Percentiles rank a stretch among this genome's conserved stretches.
Evolutionary conservation across 257 asterid genomes (phyloP).

Genomic region (Eustoma russellianum): DNA sequence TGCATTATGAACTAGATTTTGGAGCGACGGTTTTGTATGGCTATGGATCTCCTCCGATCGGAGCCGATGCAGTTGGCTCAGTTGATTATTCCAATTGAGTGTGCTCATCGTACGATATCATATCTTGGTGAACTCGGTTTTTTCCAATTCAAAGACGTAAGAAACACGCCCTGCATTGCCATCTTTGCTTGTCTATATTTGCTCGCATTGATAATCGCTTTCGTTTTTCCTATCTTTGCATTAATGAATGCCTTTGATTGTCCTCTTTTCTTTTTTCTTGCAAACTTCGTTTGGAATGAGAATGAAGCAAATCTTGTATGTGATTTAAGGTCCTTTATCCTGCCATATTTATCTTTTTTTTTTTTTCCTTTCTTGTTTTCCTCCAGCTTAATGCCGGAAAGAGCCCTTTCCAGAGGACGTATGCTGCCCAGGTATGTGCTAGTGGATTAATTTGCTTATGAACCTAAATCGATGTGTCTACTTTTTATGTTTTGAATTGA

Average conservation of each 20-base stretch:
- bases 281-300: background rate
- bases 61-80: slow-evolving; percentile 61
- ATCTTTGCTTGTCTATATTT: background rate
- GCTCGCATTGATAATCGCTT: background rate
- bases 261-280: background rate
- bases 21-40: slow-evolving; percentile 9
- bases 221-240: background rate
- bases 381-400: slow-evolving; percentile 55
- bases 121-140: slow-evolving; percentile 59
- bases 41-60: slow-evolving; percentile 63
- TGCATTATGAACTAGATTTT: background rate
- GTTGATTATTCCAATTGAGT: slow-evolving; percentile 50
- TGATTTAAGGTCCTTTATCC: background rate
- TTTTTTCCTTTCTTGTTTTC: too few species aligned
- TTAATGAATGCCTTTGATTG: background rate
- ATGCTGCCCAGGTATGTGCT: slow-evolving; percentile 51
- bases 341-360: background rate
- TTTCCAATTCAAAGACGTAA: slow-evolving; percentile 58
- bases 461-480: background rate
- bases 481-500: too few species aligned
- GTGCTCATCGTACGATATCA: slow-evolving; percentile 44
- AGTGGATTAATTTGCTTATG: too few species aligned
- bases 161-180: slow-evolving; percentile 11
- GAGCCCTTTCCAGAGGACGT: slow-evolving; percentile 66
- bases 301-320: background rate